Evolutionary conservation across 805 yeast species (phyloP), one percentile per base, ranked within the genome.

Genomic region (Metschnikowia matae): DNA sequence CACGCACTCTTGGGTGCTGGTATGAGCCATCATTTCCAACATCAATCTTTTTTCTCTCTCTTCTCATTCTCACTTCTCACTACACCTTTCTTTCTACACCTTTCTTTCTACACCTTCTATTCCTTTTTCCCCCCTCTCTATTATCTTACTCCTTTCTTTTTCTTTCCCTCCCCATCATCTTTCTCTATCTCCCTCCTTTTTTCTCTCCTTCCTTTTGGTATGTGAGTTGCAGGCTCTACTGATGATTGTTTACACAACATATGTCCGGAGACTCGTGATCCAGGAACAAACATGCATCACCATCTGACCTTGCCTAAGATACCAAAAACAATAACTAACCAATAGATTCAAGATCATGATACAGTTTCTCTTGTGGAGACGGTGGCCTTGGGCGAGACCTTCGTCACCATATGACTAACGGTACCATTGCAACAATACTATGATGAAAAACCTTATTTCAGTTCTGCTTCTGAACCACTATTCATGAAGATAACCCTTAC

Each of bases 391-490:
- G 61, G 60, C 23, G 60, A 50, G 46, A 50, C 57, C 50, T 35
- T 44, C 42, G 51, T 36, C 26, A 7, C 51, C 57, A 56, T 34
- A 35, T 48, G 53, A 48, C 36, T 38, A 44, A 33, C 33, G 40
- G 41, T 44, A 46, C 39, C 39, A 51, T 48, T 42, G 54, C 36
- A 48, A 53, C 51, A 54, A 37, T 71, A 60, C 59, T 54, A 73
- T 83, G 90, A 85, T 85, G 90, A 84, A 69, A 61, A 79, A 71
- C 69, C 61, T 64, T 63, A 59, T 67, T 79, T 87, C 96, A 89
- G 96, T 89, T 89, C 96, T 89, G 96, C 96, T 89, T 89, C 96
- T 89, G 96, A 89, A 78, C 80, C 80, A 68, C 76, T 54, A 37
- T 67, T 67, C 64, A 74, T 82, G 95, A 87, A 87, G 94, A 87